Evolutionary conservation across 768 basidiomycete species (phyloP), one percentile per base, ranked within the genome.

Genomic region (Lanmaoa rubissima): DNA sequence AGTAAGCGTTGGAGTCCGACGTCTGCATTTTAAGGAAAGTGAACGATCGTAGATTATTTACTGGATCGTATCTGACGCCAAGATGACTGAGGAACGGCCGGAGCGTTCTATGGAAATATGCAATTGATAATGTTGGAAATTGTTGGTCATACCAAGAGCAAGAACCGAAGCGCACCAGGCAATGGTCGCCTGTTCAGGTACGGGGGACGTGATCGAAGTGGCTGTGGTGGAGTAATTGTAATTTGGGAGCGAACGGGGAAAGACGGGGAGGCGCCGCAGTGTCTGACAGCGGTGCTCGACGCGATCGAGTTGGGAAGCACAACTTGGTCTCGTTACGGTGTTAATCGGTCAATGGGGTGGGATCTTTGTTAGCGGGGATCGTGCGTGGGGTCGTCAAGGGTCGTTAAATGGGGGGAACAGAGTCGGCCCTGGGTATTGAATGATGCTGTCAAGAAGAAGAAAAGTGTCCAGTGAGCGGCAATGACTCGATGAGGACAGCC

Each of bases 101-200:
- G 68, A 68, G 63, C 69, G 69, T 61, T 70, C 69, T 67, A 69
- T 60, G 21, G 61, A 62, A 67, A 70, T 70, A 70, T 70, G 69
- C 55, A 73, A 73, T 71, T 68, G 63, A 64, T 54, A 48, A 55
- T 62, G 70, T 71, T 71, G 69, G 70, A 71, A 71, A 71, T 71
- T 52, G 60, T 59, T 60, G 67, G 67, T 69, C 69, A 73, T 72
- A 70, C 61, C 67, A 64, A 69, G 63, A 53, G 56, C 61, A 64
- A 61, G 61, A 70, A 59, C 61, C 62, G 62, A 63, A 54, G 66
- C 70, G 65, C 62, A 69, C 71, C 65, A 65, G 65, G 58, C 57
- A 66, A 64, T 46, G 48, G 63, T 67, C 51, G 65, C 63, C 60
- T 61, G 54, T 62, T 61, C 67, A 71, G 69, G 67, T 67, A 69